A percentile compares a stretch with the other conserved stretches of the same genome.
Evolutionary conservation across 140 eudicot genomes (phyloP).

Genomic region (Oenanthe javanica): DNA sequence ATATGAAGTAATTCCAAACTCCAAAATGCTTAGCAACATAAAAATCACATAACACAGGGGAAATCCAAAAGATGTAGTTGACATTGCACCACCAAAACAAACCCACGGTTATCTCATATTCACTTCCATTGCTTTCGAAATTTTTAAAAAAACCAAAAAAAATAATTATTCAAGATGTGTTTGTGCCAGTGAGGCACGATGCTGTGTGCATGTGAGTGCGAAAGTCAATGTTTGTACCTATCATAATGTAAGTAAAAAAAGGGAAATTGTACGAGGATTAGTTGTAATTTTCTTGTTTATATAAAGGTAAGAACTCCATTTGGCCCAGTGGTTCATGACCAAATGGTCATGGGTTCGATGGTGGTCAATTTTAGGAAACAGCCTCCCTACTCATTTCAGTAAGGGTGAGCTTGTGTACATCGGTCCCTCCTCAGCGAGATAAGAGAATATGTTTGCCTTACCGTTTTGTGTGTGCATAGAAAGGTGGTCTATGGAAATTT

Average conservation of each 20-base stretch:
- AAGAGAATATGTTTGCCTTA: too few species aligned
- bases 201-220: neutral
- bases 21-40: neutral
- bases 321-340: too few species aligned
- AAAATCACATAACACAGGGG: neutral
- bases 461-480: neutral
- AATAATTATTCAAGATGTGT: neutral
- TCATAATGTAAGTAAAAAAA: neutral
- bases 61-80: neutral
- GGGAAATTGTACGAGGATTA: neutral
- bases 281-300: neutral
- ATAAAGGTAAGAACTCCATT: neutral
- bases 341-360: too few species aligned
- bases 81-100: neutral
- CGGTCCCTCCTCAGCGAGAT: too few species aligned
- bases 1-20: neutral
- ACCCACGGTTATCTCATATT: neutral
- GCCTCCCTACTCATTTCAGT: too few species aligned
- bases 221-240: neutral
- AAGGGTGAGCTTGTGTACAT: too few species aligned
- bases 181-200: neutral
- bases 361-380: neutral
- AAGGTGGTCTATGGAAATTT: neutral
- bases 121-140: neutral
- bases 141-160: neutral